These are phyloP conservation scores for Botrytis hyacinthi DNA, from an alignment of 2,329 filamentous ascomycete genomes.

Conservation along the genomic window DNA sequence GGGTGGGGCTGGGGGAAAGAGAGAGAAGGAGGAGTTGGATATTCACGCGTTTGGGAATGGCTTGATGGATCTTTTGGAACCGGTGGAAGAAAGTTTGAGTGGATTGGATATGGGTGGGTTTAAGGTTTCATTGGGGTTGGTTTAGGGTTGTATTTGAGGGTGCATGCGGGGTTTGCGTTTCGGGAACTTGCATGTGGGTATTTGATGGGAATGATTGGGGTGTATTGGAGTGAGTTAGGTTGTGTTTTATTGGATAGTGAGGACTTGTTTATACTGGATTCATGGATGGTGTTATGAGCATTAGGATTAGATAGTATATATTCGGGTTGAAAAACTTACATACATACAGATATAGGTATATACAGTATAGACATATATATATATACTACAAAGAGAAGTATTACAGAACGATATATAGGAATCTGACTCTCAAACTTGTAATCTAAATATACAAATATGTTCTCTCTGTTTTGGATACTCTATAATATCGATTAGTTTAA, in stretches of 20 bases:
- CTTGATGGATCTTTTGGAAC: conserved; percentile 4
- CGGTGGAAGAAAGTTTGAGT: neutral
- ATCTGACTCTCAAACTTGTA: too few species aligned
- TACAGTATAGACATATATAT: too few species aligned
- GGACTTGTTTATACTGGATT: neutral
- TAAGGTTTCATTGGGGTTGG: neutral
- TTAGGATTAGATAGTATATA: neutral
- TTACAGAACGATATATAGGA: too few species aligned
- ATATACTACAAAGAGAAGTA: too few species aligned
- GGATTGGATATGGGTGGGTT: neutral
- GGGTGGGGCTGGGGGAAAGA: too few species aligned
- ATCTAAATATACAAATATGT: too few species aligned
- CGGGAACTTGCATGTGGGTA: neutral
- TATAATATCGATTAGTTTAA: too few species aligned
- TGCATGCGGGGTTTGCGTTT: neutral
- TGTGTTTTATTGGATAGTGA: neutral
- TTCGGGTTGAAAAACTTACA: neutral
- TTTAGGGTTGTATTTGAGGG: neutral
- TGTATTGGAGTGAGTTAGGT: neutral
- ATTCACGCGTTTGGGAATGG: neutral
- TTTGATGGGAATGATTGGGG: neutral
- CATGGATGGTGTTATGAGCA: neutral
- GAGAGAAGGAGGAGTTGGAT: neutral
- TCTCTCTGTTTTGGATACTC: too few species aligned
- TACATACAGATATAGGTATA: neutral